These are phyloP conservation scores for Candida pseudofarinosa DNA, from an alignment of 805 yeast genomes.

Conservation along the genomic window DNA sequence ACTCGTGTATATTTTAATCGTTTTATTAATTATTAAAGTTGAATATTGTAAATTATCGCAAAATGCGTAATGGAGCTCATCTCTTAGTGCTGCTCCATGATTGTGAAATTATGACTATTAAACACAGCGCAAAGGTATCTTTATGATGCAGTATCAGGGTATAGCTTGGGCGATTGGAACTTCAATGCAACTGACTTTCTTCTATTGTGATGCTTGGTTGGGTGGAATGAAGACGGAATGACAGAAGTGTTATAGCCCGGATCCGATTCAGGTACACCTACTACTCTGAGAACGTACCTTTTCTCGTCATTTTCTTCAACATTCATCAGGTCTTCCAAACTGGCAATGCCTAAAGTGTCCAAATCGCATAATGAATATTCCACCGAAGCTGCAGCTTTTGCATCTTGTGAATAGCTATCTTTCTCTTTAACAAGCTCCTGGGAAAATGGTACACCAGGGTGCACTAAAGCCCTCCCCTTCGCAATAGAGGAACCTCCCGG, in stretches of 20 bases:
- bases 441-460: background rate
- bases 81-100: background rate
- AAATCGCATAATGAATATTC: background rate
- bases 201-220: constrained; percentile 34
- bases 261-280: background rate
- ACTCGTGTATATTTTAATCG: background rate
- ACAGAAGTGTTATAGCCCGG: background rate
- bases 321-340: background rate
- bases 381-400: background rate
- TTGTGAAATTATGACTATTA: too few species aligned
- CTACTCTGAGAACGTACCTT: too few species aligned
- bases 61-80: background rate
- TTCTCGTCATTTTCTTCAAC: background rate
- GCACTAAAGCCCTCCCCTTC: background rate
- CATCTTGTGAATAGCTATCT: background rate
- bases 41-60: background rate
- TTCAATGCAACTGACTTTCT: constrained; percentile 46
- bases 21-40: background rate
- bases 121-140: too few species aligned
- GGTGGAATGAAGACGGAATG: background rate
- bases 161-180: constrained; percentile 32
- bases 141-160: background rate
- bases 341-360: background rate
- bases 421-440: background rate
- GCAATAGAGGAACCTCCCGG: background rate